phyloP scores from a whole-genome alignment of 345 rosid genomes.

The Gossypium turneri region DNA sequence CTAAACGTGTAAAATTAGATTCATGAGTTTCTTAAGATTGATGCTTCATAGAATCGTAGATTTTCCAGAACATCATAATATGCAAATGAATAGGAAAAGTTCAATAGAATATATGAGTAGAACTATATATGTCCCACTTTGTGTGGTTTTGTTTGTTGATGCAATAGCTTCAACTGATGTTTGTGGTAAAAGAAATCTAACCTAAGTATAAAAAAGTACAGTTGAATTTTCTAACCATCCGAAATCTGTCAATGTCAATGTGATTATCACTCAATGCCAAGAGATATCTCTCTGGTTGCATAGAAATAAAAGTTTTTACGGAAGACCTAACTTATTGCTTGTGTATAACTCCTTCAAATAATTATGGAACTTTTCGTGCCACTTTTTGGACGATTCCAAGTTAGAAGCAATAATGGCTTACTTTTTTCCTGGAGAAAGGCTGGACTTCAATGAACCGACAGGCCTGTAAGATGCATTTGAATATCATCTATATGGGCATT shows the following conservation, averaged over 20 bases:
- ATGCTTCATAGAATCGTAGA: background rate
- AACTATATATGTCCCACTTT: background rate
- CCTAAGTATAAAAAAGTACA: background rate
- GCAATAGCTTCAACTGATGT: background rate
- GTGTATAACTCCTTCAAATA: background rate
- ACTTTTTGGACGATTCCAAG: background rate
- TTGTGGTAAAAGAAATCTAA: background rate
- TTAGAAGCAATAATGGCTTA: background rate
- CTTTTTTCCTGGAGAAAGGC: background rate
- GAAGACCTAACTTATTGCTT: background rate
- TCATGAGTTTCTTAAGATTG: background rate
- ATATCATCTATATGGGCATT: background rate
- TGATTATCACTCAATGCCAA: background rate
- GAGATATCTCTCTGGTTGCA: background rate
- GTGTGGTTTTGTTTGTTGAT: slow-evolving; percentile 7
- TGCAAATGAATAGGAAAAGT: background rate
- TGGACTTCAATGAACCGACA: background rate
- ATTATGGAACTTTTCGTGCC: background rate
- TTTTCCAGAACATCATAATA: background rate
- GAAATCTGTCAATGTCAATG: background rate
- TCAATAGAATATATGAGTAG: background rate
- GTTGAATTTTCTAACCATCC: background rate
- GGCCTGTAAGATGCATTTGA: background rate
- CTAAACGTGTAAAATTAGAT: background rate
- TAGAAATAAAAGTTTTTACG: background rate